Base-by-base conservation (phyloP, 257 asterid genomes). In the Rehmannia glutinosa region DNA sequence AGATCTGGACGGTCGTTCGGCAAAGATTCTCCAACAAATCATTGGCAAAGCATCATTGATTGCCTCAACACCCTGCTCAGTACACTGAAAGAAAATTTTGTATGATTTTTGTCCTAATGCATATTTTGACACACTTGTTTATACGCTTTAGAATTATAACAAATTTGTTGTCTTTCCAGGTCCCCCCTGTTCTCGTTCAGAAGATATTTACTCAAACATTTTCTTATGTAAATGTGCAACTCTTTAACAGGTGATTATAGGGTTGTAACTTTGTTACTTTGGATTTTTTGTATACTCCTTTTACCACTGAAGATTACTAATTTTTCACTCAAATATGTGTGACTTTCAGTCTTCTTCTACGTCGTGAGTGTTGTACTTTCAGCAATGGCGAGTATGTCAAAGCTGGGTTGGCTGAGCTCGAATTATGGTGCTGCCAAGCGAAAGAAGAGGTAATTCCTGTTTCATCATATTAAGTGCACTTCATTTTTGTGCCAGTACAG, bases 351-450 rank as follows among this genome's bases (percentile, higher is more conserved):
- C 97, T 89, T 62, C 95, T 89, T 66, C 84, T 87, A 28, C 97
- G 97, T 11, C 90, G 97, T 43, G 97, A 89, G 75, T 89, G 93
- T 62, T 89, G 97, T 80, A 87, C 95, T 16, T 89, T 87, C 75
- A 85, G 89, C 86, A 89, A 89, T 38, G 97, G 97, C 41, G 97
- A 89, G 77, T 89, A 83, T 41, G 91, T 89, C 58, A 89, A 89
- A 82, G 83, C 97, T 72, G 95, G 97, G 42, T 59, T 89, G 76
- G 95, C 97, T 30, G 97, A 89, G 75, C 75, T 89, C 35, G 97
- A 89, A 74, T 75, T 83, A 32, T 89, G 97, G 97, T 87, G 95
- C 74, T 72, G 82, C 82, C 95, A 85, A 83, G 97, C 95, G 43
- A 89, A 87, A 79, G 95, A 87, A 73, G 95, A 89, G 87, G 97